Conservation (phyloP, 768 basidiomycete genomes). For the Flagelloscypha sp. region DNA sequence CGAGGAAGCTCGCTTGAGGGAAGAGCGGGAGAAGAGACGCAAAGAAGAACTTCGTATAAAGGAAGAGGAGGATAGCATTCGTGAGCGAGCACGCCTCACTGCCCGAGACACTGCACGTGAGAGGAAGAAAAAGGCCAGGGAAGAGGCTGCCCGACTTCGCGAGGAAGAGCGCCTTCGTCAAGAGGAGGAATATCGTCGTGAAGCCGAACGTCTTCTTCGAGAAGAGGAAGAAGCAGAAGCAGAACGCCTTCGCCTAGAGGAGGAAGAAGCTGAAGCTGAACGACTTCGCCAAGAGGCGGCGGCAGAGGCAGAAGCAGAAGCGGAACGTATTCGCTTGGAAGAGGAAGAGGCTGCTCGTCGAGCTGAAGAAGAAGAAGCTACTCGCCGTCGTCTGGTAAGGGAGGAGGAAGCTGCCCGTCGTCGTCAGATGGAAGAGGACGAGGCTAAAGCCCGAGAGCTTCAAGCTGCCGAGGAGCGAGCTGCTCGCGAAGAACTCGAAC, state of each 20-base stretch:
- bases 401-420: not conserved
- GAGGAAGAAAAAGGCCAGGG: not conserved
- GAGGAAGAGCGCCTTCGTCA: constrained; percentile 35
- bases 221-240: too few relatives aligned
- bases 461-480: constrained; percentile 1
- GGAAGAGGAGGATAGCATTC: constrained; percentile 16
- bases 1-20: constrained; percentile 17
- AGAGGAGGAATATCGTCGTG: constrained; percentile 27
- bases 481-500: constrained; percentile 1
- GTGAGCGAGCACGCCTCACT: constrained; percentile 10
- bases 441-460: not conserved
- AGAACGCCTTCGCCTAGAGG: too few relatives aligned
- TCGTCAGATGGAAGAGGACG: constrained; percentile 1
- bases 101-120: constrained; percentile 1
- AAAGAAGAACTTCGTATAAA: constrained; percentile 30
- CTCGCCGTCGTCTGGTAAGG: constrained; percentile 8
- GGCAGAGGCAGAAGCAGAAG: not conserved
- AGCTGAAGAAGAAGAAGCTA: constrained; percentile 2
- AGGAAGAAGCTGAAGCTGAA: too few relatives aligned
- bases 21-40: constrained; percentile 15
- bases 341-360: constrained; percentile 1
- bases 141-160: not conserved
- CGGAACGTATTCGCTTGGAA: not conserved
- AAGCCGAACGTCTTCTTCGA: constrained; percentile 10
- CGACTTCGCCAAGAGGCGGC: too few relatives aligned